Evolutionary conservation across 139 green algal species (phyloP), one percentile per base, ranked within the genome.

Genomic region (Chlorella sp.): DNA sequence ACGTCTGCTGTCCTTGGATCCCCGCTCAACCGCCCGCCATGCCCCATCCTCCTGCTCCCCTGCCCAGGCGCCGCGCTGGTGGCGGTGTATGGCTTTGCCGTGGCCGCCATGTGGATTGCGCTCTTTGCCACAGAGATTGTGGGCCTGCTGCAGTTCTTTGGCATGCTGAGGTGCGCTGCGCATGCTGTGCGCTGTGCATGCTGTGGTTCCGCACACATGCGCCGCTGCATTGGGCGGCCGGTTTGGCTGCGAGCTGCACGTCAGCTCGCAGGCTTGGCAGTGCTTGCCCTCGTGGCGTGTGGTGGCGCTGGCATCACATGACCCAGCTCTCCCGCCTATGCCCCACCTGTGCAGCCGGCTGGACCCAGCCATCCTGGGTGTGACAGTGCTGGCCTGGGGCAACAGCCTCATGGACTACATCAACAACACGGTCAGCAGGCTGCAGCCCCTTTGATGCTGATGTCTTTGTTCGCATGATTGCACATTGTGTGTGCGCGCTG

Each of bases 321-420:
- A n/a, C n/a, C n/a, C n/a, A n/a, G n/a, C n/a, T n/a, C n/a, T n/a
- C n/a, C n/a, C n/a, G n/a, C n/a, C n/a, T n/a, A n/a, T n/a, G n/a
- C n/a, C n/a, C 20, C 60, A 5, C n/a, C 20, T 74, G 9, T 21
- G 78, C 41, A 83, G 78, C 63, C 73, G 83, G 26, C 25, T 63
- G 36, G 91, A 89, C 15, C 73, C 90, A 6, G 91, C 89, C 0
- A 84, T 98, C 20, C 88, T 97, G 86, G 96, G 96, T 17, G 83
- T 98, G 23, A 98, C 95, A 11, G 90, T 98, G 41, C 89, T 98
- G 60, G 96, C 96, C 0, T 98, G 95, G 94, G 96, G 95, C 82
- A 98, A 96, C 89, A 95, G 88, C 2, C 86, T 98, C n/a, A 95
- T 93, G 2, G 96, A 98, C 84, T 92, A 94, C 63, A 92, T 96